Conservation (phyloP, 1,284 basidiomycete genomes). For the Moesziomyces globuligerus region DNA sequence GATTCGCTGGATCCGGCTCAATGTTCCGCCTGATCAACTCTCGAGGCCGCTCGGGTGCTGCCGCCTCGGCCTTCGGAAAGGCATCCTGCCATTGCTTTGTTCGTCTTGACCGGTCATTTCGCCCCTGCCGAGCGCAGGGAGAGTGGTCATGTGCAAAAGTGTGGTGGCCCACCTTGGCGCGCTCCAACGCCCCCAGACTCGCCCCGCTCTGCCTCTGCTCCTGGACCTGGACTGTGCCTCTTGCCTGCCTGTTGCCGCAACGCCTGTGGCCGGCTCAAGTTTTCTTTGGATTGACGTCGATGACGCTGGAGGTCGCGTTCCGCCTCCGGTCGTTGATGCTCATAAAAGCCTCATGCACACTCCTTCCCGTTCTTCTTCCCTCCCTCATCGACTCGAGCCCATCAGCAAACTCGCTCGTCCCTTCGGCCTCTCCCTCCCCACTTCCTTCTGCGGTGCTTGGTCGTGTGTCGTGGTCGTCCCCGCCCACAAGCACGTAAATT, state of each 20-base stretch:
- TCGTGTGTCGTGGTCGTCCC: neutral
- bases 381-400: too few relatives aligned
- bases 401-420: neutral
- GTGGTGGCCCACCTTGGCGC: neutral
- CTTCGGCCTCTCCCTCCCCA: neutral
- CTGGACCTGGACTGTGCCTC: too few relatives aligned
- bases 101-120: neutral
- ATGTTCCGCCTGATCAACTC: neutral
- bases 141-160: neutral
- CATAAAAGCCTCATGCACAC: neutral
- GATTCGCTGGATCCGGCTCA: neutral
- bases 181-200: neutral
- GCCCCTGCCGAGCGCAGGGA: neutral
- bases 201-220: too few relatives aligned
- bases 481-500: neutral
- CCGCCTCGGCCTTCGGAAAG: too few relatives aligned
- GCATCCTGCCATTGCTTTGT: too few relatives aligned
- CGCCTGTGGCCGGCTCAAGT: neutral
- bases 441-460: neutral
- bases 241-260: neutral
- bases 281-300: neutral
- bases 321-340: neutral
- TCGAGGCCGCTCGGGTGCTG: too few relatives aligned
- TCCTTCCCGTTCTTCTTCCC: neutral
- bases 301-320: neutral